Evolutionary conservation across 1,284 basidiomycete species (phyloP), one percentile per base, ranked within the genome.

Genomic region (Volvariella surrecta): DNA sequence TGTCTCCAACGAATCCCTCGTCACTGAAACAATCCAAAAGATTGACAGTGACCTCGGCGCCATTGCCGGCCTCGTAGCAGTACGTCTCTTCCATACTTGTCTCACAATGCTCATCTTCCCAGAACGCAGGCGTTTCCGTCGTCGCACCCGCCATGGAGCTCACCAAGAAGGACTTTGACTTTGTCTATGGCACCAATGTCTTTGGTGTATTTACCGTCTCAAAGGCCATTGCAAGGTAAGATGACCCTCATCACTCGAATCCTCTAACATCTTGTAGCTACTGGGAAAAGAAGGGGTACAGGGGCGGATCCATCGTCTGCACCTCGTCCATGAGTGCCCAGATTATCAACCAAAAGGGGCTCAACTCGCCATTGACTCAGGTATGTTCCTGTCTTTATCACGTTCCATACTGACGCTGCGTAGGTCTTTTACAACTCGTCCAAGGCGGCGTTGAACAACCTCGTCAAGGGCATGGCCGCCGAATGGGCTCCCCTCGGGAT

Each of bases 371-470:
- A 7, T 51, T 67, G 1, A 61, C 59, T 20, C 64, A 65, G 51
- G 62, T 59, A 3, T 15, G 46, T 40, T 8, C 15, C 10, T 2
- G n/a, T 15, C 15, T n/a, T 19, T 42, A 15, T 3, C 22, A 16
- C 31, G n/a, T 31, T 16, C 19, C 3, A 2, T 8, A 2, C 4
- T 37, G 13, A 38, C 39, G 3, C 24, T 28, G 9, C 7, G 34
- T 51, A 78, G 72, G 69, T 72, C 0, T 79, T 76, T 50, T 78
- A 77, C 52, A 80, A 78, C 46, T 73, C 75, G 0, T 77, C 74
- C 21, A 78, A 78, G 53, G 75, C 69, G 0, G 79, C 78, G 2
- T 77, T 76, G 0, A 71, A 73, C 13, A 71, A 71, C 46, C 62
- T 82, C 7, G 60, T 65, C 1, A 77, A 71, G 52, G 75, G 70